Evolutionary conservation across 202 grass and related monocot species (phyloP), one percentile per base, ranked within the genome.

Genomic region (Elaeis oleifera): DNA sequence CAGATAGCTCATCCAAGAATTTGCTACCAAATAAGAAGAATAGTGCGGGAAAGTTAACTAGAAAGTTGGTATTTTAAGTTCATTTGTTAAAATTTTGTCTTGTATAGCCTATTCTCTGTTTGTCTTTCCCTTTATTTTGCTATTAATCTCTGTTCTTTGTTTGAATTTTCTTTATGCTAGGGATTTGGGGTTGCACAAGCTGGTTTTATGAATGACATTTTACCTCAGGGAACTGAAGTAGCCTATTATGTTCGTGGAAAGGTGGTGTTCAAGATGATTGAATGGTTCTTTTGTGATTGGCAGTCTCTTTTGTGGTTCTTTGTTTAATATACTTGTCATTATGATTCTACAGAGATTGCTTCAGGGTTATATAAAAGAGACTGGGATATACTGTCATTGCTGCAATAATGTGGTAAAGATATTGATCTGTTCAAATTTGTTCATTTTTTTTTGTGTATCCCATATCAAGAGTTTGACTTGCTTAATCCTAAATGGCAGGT

Each of bases 381-480:
- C 61, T 79, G 87, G 92, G 64, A 97, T 97, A 71, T 91, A 88
- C 50, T 97, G 92, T 65, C 70, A 83, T 78, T 97, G 87, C 77
- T 97, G 87, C 60, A 80, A 63, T n/a, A 67, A 73, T 74, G 81
- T 97, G 92, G 92, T 90, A 89, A 13, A 80, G 27, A 75, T 62
- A 22, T 61, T 58, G 3, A 17, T 27, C 71, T 17, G 68, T 63
- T 62, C 29, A 67, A 53, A 56, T 72, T 53, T 49, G 50, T 59
- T 36, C 44, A 74, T 27, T 27, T 23, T 21, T 53, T 75, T 21
- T 44, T 44, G 36, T 5, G 14, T 71, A 39, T 65, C 9, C 31
- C 18, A 25, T 84, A 50, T 16, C 49, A 59, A 78, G 76, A 61
- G 58, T 54, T 49, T 83, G 4, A 24, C 77, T 59, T 61, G 61